These are phyloP conservation scores for Penicillium bovifimosum DNA, from an alignment of 495 filamentous ascomycete genomes.

Conservation along the genomic window DNA sequence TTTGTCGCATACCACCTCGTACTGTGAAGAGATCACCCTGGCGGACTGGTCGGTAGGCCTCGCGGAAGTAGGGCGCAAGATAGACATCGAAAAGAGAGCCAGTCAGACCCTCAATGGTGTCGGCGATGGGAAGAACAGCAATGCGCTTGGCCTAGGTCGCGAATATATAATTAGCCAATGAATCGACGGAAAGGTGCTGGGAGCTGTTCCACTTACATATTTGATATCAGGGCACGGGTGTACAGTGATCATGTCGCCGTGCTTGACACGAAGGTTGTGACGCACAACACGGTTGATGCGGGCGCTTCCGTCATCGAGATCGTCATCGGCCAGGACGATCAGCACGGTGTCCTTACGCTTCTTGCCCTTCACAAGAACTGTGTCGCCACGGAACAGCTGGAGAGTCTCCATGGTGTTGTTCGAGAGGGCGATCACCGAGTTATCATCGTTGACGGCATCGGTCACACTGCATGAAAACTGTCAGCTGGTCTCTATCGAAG, in stretches of 20 bases:
- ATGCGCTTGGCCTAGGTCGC: conserved; percentile 84
- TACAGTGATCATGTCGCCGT: conserved; percentile 93
- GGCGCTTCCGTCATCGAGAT: conserved; percentile 92
- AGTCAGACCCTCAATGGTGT: conserved; percentile 95
- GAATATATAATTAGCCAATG: conserved; percentile 9
- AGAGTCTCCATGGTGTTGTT: conserved; percentile 99
- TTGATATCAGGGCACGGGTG: conserved; percentile 99
- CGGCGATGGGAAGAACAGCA: conserved; percentile 95
- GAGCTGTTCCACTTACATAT: conserved; percentile 64
- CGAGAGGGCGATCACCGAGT: conserved; percentile 96
- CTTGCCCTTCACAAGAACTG: conserved; percentile 96
- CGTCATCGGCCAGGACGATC: conserved; percentile 95
- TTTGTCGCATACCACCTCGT: conserved; percentile 95
- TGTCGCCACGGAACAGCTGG: conserved; percentile 96
- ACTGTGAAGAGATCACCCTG: conserved; percentile 97
- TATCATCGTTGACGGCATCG: conserved; percentile 97
- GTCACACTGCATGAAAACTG: conserved; percentile 63
- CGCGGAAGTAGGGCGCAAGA: conserved; percentile 98
- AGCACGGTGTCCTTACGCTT: conserved; percentile 99
- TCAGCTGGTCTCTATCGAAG: conserved; percentile 28
- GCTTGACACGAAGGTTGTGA: conserved; percentile 97
- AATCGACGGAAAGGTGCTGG: background rate
- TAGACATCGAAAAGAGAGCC: conserved; percentile 98
- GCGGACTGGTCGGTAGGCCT: conserved; percentile 93
- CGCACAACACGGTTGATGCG: conserved; percentile 97